Evolutionary conservation across 371 early-diverging fungal genomes (phyloP).

Genomic region (Zychaea mexicana): DNA sequence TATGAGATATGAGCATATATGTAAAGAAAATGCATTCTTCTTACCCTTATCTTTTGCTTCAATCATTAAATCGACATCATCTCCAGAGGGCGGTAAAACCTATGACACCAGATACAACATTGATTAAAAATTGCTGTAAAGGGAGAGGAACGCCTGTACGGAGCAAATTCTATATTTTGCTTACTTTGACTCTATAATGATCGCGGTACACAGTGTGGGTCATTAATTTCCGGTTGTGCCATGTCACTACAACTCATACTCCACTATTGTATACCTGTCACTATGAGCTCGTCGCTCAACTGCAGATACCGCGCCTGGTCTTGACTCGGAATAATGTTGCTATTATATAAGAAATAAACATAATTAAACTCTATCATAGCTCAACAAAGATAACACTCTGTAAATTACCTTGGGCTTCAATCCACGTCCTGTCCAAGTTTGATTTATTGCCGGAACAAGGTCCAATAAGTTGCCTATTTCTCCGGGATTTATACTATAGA

Average conservation of each 20-base stretch:
- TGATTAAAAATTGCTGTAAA: too few relatives aligned
- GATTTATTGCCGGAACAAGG: constrained; percentile 35
- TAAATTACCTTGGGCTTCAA: constrained; percentile 45
- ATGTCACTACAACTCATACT: too few relatives aligned
- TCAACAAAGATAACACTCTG: too few relatives aligned
- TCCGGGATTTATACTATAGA: constrained; percentile 39
- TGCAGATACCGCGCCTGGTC: constrained; percentile 33
- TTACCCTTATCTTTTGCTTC: constrained; percentile 59
- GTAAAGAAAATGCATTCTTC: too few relatives aligned
- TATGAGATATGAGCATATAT: too few relatives aligned
- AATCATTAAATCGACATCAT: constrained; percentile 58
- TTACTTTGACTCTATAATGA: neutral
- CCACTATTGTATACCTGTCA: too few relatives aligned
- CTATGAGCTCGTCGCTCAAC: constrained; percentile 52
- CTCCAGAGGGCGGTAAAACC: constrained; percentile 46
- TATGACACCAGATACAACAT: constrained; percentile 6
- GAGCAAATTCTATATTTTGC: too few relatives aligned
- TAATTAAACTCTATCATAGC: too few relatives aligned
- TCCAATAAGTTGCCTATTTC: constrained; percentile 21
- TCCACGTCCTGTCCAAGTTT: constrained; percentile 44
- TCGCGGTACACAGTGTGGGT: too few relatives aligned
- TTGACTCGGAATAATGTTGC: constrained; percentile 56
- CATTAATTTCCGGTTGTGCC: too few relatives aligned
- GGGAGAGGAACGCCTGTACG: too few relatives aligned
- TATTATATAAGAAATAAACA: constrained; percentile 14